Evolutionary conservation across 208 protist genomes (phyloP), one percentile per base, ranked within the genome.

Genomic region (Perkinsela sp.): DNA sequence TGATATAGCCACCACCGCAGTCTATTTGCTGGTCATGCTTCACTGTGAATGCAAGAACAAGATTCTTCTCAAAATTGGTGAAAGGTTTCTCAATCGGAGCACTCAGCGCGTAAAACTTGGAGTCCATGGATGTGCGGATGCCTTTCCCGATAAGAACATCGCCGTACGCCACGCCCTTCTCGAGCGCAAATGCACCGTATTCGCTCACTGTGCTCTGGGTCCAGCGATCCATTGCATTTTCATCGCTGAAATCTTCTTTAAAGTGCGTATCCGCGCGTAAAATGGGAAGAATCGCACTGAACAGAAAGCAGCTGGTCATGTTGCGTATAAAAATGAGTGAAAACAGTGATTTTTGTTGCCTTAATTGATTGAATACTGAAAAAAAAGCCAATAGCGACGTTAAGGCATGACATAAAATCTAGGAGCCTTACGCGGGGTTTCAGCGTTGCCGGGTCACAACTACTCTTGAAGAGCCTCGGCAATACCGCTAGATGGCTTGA

Each of bases 1-100:
- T 96, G 31, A 95, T 78, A 82, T 96, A 96, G 67, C 80, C 81
- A 69, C 92, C 92, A 72, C 89, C 92, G 77, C 92, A 96, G 69
- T 88, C 80, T 22, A 93, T 68, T 1, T 80, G 73, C 72, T 94
- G 85, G 72, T 91, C 83, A 73, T 92, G 77, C 71, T 93, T 93
- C 29, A 94, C 77, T 13, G 83, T 85, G 80, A 85, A 94, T 68
- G 90, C 89, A 2, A 95, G 40, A 69, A 95, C 87, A n/a, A 94
- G 69, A 67, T 83, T 71, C 72, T 90, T 90, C 73, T 76, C 83
- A 1, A 88, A 74, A 78, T 94, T 94, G 1, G 70, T 75, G 32
- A 93, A 75, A 6, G 80, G 75, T 16, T 73, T 73, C 32, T 75
- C 75, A 57, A 93, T 75, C 75, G 80, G 77, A 30, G 85, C 79